phyloP scores from a whole-genome alignment of 73 alveolate species.

The Tetrahymena thermophila region DNA sequence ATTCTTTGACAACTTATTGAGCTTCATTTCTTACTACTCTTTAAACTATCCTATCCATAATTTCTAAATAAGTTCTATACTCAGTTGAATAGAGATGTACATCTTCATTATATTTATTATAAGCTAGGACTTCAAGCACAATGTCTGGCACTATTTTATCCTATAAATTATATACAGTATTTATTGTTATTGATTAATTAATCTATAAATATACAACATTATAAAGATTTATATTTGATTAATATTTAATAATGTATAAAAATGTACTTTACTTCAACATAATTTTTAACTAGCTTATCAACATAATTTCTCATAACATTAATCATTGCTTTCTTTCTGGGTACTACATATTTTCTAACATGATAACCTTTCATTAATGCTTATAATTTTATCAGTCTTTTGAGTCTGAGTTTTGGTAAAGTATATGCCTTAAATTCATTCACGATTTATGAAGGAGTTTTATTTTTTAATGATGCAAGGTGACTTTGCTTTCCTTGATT shows the following conservation, averaged over 20 bases:
- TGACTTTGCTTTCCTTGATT: background rate
- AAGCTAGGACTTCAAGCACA: conserved; percentile 27
- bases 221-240: background rate
- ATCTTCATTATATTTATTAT: conserved; percentile 35
- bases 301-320: conserved; percentile 8
- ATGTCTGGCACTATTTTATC: conserved; percentile 41
- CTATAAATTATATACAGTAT: background rate
- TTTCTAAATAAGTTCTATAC: conserved; percentile 5
- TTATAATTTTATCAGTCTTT: conserved; percentile 18
- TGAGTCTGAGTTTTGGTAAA: conserved; percentile 25
- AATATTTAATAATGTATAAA: background rate
- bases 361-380: conserved; percentile 42
- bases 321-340: conserved; percentile 6
- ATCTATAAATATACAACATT: too few species aligned
- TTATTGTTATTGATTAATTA: background rate
- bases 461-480: background rate
- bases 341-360: conserved; percentile 34
- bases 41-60: conserved; percentile 18
- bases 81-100: conserved; percentile 18
- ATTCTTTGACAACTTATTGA: conserved; percentile 35
- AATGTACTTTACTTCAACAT: conserved; percentile 18
- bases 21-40: conserved; percentile 39
- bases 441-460: conserved; percentile 31
- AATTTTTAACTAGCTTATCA: conserved; percentile 11
- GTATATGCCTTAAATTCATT: conserved; percentile 47